Evolutionary conservation across 345 rosid species (phyloP).

Genomic region (Clausena lansium): DNA sequence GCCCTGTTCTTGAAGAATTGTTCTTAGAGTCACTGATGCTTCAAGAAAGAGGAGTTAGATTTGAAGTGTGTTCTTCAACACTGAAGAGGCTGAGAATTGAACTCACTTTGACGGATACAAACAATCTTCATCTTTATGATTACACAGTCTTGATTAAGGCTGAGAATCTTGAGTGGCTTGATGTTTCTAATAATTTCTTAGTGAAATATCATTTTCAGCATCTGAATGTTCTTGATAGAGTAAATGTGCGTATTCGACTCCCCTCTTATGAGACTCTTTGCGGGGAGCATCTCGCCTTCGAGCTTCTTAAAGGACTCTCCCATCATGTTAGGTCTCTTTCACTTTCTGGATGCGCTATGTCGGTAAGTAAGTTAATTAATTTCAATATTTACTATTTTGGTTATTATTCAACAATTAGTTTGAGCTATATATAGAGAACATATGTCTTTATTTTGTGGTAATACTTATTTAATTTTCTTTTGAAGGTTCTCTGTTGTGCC

Average conservation of each 20-base stretch:
- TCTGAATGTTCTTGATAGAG: background rate
- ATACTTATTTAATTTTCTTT: background rate
- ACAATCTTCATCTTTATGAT: background rate
- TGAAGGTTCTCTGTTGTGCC: background rate
- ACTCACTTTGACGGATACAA: background rate
- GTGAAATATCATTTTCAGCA: background rate
- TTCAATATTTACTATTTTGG: background rate
- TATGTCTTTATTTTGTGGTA: background rate
- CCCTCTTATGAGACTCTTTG: background rate
- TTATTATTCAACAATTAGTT: background rate
- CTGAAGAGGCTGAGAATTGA: background rate
- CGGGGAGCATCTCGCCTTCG: background rate
- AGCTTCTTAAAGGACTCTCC: background rate
- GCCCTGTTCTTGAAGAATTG: constrained; percentile 1
- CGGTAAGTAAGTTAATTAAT: background rate
- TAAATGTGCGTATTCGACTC: background rate
- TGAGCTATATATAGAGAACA: background rate
- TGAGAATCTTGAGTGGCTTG: background rate
- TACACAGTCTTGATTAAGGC: background rate
- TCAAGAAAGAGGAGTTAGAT: background rate
- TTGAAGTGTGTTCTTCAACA: background rate
- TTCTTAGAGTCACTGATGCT: background rate
- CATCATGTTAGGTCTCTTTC: background rate
- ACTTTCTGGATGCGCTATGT: background rate
- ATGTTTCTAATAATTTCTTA: background rate